These are phyloP conservation scores for Rhizophora mangle DNA, from an alignment of 345 rosid genomes.

Conservation along the genomic window DNA sequence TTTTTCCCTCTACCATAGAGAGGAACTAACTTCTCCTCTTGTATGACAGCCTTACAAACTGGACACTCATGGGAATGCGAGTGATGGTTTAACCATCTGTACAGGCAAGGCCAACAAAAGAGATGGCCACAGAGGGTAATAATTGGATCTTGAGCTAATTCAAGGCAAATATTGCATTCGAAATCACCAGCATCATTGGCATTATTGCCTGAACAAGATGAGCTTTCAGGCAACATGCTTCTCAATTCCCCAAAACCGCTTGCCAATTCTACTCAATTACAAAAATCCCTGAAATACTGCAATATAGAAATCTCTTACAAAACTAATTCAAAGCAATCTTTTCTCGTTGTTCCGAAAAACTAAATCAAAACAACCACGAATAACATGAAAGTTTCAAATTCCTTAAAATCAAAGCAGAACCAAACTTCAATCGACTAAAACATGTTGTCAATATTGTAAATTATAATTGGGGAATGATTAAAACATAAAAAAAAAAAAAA, in stretches of 20 bases:
- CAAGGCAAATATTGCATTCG: slow-evolving; percentile 95
- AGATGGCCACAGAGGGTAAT: slow-evolving; percentile 95
- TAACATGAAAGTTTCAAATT: no score
- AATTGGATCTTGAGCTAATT: slow-evolving; percentile 86
- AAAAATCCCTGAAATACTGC: background rate
- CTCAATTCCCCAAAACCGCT: slow-evolving; percentile 49
- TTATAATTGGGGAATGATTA: no score
- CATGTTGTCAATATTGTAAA: no score
- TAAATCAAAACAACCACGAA: no score
- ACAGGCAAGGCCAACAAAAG: slow-evolving; percentile 90
- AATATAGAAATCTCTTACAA: background rate
- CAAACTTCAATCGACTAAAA: no score
- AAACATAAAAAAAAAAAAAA: background rate
- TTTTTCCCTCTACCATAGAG: slow-evolving; percentile 87
- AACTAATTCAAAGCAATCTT: no score
- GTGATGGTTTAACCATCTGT: slow-evolving; percentile 80
- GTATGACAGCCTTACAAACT: slow-evolving; percentile 81
- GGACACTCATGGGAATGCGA: slow-evolving; percentile 90
- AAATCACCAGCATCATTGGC: slow-evolving; percentile 64
- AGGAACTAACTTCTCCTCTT: slow-evolving; percentile 94
- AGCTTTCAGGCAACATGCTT: slow-evolving; percentile 29
- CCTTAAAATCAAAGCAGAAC: no score
- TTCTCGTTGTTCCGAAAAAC: no score
- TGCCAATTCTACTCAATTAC: slow-evolving; percentile 35
- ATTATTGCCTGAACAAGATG: slow-evolving; percentile 35